Evolutionary conservation across 352 stramenopile genomes (phyloP).

Genomic region (Pythium chondricola): DNA sequence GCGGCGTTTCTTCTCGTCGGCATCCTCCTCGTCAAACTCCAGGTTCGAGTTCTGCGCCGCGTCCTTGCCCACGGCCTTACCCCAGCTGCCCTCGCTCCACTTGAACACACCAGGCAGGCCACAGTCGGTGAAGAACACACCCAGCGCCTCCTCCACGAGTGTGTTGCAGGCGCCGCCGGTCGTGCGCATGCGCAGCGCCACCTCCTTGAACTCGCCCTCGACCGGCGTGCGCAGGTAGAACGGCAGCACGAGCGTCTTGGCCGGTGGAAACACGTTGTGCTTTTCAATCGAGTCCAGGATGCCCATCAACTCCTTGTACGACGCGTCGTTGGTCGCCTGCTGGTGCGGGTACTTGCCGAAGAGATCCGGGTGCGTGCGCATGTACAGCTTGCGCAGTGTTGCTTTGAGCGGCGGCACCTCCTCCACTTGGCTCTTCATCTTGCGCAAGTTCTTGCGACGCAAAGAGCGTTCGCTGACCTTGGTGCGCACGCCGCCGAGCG

Average conservation of each 20-base stretch:
- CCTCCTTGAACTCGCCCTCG: slow-evolving; percentile 64
- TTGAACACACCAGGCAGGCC: slow-evolving; percentile 53
- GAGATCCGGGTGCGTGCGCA: slow-evolving; percentile 72
- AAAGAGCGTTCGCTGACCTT: slow-evolving; percentile 67
- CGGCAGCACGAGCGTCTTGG: slow-evolving; percentile 59
- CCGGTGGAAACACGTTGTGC: slow-evolving; percentile 68
- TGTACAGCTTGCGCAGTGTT: slow-evolving; percentile 74
- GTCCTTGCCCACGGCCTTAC: slow-evolving; percentile 52
- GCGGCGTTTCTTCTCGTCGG: slow-evolving; percentile 31
- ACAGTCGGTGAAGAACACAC: slow-evolving; percentile 64
- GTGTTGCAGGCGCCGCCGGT: slow-evolving; percentile 74
- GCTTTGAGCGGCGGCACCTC: slow-evolving; percentile 67
- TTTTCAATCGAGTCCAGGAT: slow-evolving; percentile 78
- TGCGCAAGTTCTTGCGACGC: slow-evolving; percentile 72
- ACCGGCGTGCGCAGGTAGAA: slow-evolving; percentile 68
- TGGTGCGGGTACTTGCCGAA: slow-evolving; percentile 69
- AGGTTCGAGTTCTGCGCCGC: slow-evolving; percentile 60
- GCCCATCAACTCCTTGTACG: slow-evolving; percentile 77
- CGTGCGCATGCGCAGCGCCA: slow-evolving; percentile 55
- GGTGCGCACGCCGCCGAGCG: slow-evolving; percentile 34
- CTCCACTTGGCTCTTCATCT: slow-evolving; percentile 59
- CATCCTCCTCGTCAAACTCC: slow-evolving; percentile 52
- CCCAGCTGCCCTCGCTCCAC: slow-evolving; percentile 72
- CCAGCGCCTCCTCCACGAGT: slow-evolving; percentile 65
- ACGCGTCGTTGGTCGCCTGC: slow-evolving; percentile 57